Conservation (phyloP, 768 basidiomycete genomes). For the Suillus sp. region DNA sequence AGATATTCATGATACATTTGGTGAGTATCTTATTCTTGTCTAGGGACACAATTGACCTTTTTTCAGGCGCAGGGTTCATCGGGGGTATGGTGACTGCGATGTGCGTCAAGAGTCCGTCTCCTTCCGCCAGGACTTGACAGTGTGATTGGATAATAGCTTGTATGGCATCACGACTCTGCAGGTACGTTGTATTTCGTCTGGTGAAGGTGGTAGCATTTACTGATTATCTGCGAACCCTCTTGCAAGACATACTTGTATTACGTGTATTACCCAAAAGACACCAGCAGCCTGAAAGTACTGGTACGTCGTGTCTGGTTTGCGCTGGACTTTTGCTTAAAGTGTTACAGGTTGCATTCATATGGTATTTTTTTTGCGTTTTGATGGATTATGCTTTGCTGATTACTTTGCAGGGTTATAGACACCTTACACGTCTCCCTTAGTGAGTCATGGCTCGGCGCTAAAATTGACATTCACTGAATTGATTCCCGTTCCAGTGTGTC, state of each 20-base stretch:
- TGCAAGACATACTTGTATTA: conserved; percentile 28
- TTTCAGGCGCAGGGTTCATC: conserved; percentile 24
- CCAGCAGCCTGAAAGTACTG: conserved; percentile 12
- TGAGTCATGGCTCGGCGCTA: background rate
- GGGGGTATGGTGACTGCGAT: conserved; percentile 22
- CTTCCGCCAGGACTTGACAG: background rate
- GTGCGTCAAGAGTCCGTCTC: conserved; percentile 14
- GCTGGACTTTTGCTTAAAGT: background rate
- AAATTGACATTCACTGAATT: background rate
- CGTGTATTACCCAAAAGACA: conserved; percentile 25
- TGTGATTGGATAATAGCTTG: conserved; percentile 14
- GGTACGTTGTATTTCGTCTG: conserved; percentile 9
- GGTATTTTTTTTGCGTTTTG: conserved; percentile 3
- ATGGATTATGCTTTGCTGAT: background rate
- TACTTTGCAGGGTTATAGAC: conserved; percentile 10
- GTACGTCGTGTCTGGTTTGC: conserved; percentile 11
- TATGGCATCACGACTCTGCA: conserved; percentile 29
- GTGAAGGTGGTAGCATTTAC: no score
- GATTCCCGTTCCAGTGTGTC: conserved; percentile 13
- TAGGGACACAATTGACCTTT: background rate
- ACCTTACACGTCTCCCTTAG: conserved; percentile 16
- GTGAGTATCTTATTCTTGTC: background rate
- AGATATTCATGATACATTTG: conserved; percentile 15
- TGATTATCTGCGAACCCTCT: background rate
- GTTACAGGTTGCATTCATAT: conserved; percentile 13